Evolutionary conservation across 495 filamentous ascomycete species (phyloP).

Genomic region (Penicillium waksmanii): DNA sequence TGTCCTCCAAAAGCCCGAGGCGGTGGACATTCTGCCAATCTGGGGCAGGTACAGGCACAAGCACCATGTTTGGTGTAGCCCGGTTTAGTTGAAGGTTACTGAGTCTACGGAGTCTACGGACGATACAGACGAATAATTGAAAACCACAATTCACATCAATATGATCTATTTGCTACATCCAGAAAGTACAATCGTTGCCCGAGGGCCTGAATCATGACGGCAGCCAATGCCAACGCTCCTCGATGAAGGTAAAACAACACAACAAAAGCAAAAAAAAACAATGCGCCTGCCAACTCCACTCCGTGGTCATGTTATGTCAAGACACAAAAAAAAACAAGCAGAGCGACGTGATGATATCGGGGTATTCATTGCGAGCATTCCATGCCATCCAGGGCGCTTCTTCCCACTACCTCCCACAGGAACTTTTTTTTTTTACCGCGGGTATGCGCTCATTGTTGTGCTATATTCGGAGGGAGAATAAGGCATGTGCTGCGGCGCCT

Average conservation of each 20-base stretch:
- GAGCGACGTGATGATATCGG: constrained; percentile 19
- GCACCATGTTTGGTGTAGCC: not conserved
- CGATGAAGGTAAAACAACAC: constrained; percentile 13
- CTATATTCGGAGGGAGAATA: constrained; percentile 32
- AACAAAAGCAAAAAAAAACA: constrained; percentile 21
- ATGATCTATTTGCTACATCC: constrained; percentile 24
- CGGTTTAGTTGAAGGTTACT: not conserved
- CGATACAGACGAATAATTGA: not conserved
- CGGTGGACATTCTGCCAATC: constrained; percentile 17
- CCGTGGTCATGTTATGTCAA: constrained; percentile 36
- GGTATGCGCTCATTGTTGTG: constrained; percentile 32
- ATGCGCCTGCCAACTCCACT: constrained; percentile 45
- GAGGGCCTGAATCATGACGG: constrained; percentile 14
- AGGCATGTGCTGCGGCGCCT: constrained; percentile 45
- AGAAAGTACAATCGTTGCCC: constrained; percentile 23
- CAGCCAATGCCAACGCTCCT: constrained; percentile 14
- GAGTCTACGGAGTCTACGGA: not conserved
- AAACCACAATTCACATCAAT: not conserved
- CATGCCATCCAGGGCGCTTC: constrained; percentile 11
- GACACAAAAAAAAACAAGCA: constrained; percentile 28
- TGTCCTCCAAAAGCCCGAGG: constrained; percentile 33
- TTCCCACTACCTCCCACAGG: constrained; percentile 3
- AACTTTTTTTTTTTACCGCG: constrained; percentile 16
- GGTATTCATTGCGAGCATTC: constrained; percentile 28
- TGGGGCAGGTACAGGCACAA: not conserved